phyloP scores from a whole-genome alignment of 148 eudicot genomes.

The Vaccinium macrocarpon region DNA sequence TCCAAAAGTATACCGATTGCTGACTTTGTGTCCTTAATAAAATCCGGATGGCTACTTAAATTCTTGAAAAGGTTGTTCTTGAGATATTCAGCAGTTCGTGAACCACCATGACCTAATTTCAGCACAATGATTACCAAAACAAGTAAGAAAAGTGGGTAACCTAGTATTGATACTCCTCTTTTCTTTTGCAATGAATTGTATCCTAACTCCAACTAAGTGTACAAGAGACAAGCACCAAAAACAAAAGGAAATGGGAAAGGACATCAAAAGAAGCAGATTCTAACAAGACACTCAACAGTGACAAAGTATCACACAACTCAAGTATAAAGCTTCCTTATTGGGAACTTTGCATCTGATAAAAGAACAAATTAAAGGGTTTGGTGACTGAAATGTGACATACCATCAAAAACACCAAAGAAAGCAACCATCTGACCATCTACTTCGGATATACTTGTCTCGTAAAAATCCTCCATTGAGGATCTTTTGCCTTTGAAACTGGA shows the following conservation, averaged over 20 bases:
- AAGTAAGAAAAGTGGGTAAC: neutral
- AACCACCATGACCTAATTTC: constrained; percentile 73
- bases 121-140: neutral
- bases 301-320: neutral
- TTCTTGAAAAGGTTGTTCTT: constrained; percentile 73
- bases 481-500: constrained; percentile 78
- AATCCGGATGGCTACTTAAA: constrained; percentile 65
- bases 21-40: constrained; percentile 63
- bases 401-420: constrained; percentile 85
- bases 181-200: neutral
- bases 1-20: constrained; percentile 54
- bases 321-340: neutral
- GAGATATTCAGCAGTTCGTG: constrained; percentile 75
- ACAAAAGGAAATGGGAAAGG: neutral
- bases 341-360: neutral
- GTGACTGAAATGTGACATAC: constrained; percentile 28
- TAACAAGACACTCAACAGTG: neutral
- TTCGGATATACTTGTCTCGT: constrained; percentile 62
- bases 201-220: neutral
- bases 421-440: constrained; percentile 78
- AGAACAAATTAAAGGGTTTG: neutral
- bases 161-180: neutral
- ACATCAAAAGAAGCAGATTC: neutral
- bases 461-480: constrained; percentile 80
- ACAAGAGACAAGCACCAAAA: neutral